Base-by-base conservation (phyloP, 306 rosid genomes). In the Glycine latifolia region DNA sequence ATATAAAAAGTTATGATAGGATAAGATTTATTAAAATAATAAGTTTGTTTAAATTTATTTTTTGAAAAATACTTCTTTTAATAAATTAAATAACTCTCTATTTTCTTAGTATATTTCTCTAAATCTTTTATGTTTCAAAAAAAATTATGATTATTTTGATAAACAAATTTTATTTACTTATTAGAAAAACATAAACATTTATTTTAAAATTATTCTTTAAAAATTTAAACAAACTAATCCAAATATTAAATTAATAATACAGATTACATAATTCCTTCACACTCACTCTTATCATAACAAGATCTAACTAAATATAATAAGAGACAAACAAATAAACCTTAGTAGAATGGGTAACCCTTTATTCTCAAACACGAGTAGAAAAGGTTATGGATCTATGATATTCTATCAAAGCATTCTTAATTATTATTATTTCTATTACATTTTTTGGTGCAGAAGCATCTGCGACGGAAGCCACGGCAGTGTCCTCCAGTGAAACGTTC, bases 401-500 rank as follows among this genome's bases (percentile, higher is more conserved):
- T 2, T 52, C 4, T 4, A 11, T 10, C 3, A 71, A 31, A 49
- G 10, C 35, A 35, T 11, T 26, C 31, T 5, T 8, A 16, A 11
- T 11, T 20, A 20, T 20, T 20, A 20, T 20, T 20, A 20, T 54
- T 37, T 0, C 12, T 60, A 33, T 53, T 49, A 50, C 86, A 83
- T 3, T 62, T 81, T 61, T 47, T 88, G 14, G 83, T 86, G 85
- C 97, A 91, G 79, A 84, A 84, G 83, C 97, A 91, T 26, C 91
- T 82, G 39, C 89, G 91, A 53, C 92, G 89, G 46, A 88, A 75
- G 44, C 96, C 96, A 10, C 85, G 90, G 81, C 96, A 91, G 6
- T 81, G 59, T 14, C 96, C 94, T 7, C 85, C 88, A 0, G 14
- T 41, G 67, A 89, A 91, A 56, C 84, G 85, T 80, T 91, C 95